Base-by-base conservation (phyloP, 768 basidiomycete species). In the Russula dissimulans region DNA sequence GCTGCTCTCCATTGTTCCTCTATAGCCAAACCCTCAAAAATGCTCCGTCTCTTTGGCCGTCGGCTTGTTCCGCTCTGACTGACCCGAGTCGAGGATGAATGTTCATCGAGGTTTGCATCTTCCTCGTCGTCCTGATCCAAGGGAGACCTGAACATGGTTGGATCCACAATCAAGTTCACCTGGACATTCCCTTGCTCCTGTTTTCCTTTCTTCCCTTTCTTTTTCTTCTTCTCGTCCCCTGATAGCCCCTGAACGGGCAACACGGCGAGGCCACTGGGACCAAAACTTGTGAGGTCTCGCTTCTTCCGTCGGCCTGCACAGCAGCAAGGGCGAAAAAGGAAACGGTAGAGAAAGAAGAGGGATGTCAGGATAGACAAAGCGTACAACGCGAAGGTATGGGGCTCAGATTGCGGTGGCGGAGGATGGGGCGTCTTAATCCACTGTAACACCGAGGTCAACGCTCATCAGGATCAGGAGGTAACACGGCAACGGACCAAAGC, bases 161-260 rank as follows among this genome's bases (percentile, higher is more conserved):
- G 86, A 66, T 87, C 85, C 34, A 87, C 83, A 61, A 87, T 87
- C 47, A 87, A 74, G 69, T 88, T 88, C 52, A 87, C 84, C 61
- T 88, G 86, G 2, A 88, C 81, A 66, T 80, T 79, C 5, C 78
- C 76, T 38, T 66, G 71, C 11, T 67, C 73, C 6, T 62, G 59
- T 18, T 61, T 54, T 11, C 69, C 69, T 36, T 70, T 72, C 66
- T 70, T 72, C n/a, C 72, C 73, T 45, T 74, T 76, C 39, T 73
- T 73, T 38, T 71, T 74, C 62, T 76, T 76, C 66, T 74, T 75
- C 22, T 78, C 77, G 5, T 71, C 72, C 1, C 76, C 77, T 0
- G 75, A 75, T 11, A 82, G 71, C 12, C 79, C 77, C 42, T 82
- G 78, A 3, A 87, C 79, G 45, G 86, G 85, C 43, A 88, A 77